A percentile compares a stretch with the other conserved stretches of the same genome.
Conservation (phyloP, 306 rosid genomes). For the Leucaena leucocephala region DNA sequence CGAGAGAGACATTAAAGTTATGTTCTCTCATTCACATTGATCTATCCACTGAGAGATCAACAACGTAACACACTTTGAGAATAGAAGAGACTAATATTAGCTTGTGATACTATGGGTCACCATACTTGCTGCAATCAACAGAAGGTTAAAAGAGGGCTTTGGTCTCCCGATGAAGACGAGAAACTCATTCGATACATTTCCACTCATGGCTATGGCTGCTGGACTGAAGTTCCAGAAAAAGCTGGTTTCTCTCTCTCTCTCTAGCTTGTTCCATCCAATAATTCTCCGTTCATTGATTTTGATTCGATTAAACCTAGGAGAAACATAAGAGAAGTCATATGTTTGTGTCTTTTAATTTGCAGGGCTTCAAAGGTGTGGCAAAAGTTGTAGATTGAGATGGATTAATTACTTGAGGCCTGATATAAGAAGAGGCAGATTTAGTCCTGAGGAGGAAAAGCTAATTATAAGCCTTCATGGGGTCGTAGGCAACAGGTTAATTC, state of each 20-base stretch:
- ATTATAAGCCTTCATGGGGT: constrained; percentile 90
- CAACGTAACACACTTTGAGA: not conserved
- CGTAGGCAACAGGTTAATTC: constrained; percentile 83
- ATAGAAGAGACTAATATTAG: not conserved
- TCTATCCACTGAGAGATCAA: not conserved
- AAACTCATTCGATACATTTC: constrained; percentile 88
- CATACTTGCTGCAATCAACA: constrained; percentile 98
- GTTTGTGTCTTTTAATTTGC: not conserved
- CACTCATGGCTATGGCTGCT: constrained; percentile 92
- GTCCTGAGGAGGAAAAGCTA: constrained; percentile 91
- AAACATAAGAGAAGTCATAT: too few species aligned
- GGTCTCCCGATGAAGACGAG: constrained; percentile 98
- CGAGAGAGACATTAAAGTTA: constrained; percentile 20
- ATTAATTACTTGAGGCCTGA: constrained; percentile 98
- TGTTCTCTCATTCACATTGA: not conserved
- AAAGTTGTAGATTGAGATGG: constrained; percentile 96
- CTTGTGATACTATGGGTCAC: constrained; percentile 64
- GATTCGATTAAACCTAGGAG: too few species aligned
- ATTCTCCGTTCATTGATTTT: not conserved
- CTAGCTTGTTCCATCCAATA: not conserved
- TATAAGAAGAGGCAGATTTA: constrained; percentile 91
- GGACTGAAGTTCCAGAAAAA: constrained; percentile 97
- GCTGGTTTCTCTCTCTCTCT: constrained; percentile 54
- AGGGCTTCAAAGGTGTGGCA: constrained; percentile 98
- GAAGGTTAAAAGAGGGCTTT: constrained; percentile 97